A percentile compares a stretch with the other conserved stretches of the same genome.
These are phyloP conservation scores for Wallacemonas sp. DNA, from an alignment of 208 protist genomes.

Conservation along the genomic window DNA sequence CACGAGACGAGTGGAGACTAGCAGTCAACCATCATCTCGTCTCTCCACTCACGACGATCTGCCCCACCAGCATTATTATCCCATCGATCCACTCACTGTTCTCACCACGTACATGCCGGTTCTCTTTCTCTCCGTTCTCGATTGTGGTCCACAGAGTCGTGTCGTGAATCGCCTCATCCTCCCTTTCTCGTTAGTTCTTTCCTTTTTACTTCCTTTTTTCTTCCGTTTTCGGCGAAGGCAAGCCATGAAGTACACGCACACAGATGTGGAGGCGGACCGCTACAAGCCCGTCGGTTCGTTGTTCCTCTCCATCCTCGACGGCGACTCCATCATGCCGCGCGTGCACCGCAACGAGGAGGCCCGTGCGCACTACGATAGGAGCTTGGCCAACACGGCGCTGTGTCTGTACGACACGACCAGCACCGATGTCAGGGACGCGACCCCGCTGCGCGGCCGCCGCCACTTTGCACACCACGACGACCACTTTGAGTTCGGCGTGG, in stretches of 20 bases:
- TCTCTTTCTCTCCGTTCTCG: no score
- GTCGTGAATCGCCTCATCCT: no score
- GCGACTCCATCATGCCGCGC: slow-evolving; percentile 35
- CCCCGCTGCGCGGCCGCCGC: slow-evolving; percentile 33
- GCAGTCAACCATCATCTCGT: no score
- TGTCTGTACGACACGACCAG: slow-evolving; percentile 41
- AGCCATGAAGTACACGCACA: slow-evolving; percentile 43
- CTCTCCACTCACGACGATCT: no score
- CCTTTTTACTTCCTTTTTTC: no score
- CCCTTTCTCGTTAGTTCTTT: no score
- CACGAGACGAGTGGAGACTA: no score
- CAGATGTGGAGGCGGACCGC: slow-evolving; percentile 50
- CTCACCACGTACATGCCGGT: no score
- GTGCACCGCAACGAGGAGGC: slow-evolving; percentile 35
- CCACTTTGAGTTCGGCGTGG: slow-evolving; percentile 41
- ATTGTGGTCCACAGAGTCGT: no score
- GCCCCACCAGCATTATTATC: no score
- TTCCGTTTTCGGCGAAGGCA: no score
- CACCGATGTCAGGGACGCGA: slow-evolving; percentile 5
- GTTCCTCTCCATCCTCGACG: slow-evolving; percentile 62
- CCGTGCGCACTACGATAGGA: slow-evolving; percentile 37
- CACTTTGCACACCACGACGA: slow-evolving; percentile 34
- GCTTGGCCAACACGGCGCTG: slow-evolving; percentile 62
- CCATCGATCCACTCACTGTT: no score
- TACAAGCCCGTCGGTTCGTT: slow-evolving; percentile 67